phyloP scores from a whole-genome alignment of 2,329 filamentous ascomycete species.

The Zymoseptoria tritici region DNA sequence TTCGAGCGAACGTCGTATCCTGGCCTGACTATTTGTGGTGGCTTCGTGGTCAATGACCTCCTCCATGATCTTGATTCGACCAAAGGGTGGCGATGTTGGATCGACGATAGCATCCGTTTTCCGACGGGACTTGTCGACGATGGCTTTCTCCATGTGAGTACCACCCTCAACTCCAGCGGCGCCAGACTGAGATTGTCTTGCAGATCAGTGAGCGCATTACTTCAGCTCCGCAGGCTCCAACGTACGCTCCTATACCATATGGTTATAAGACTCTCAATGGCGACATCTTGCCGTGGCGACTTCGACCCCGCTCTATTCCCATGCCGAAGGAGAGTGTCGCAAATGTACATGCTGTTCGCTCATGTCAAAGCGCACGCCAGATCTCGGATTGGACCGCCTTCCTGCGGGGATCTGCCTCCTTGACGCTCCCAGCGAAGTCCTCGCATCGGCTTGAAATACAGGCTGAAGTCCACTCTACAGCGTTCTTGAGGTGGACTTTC shows the following conservation, averaged over 20 bases:
- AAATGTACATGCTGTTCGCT: background rate
- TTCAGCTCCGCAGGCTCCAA: background rate
- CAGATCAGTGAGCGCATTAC: background rate
- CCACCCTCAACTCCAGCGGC: no score
- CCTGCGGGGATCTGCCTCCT: background rate
- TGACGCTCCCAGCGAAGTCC: background rate
- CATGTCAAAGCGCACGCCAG: background rate
- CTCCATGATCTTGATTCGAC: conserved; percentile 3
- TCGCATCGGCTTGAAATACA: background rate
- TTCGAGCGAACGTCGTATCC: conserved; percentile 26
- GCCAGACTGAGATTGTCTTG: background rate
- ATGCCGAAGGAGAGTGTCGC: conserved; percentile 26
- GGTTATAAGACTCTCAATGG: conserved; percentile 32
- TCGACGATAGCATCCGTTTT: conserved; percentile 23
- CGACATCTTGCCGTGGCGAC: conserved; percentile 34
- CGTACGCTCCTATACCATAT: conserved; percentile 21
- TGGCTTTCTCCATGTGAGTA: conserved; percentile 36
- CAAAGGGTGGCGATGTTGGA: conserved; percentile 20
- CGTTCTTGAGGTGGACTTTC: background rate
- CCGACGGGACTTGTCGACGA: conserved; percentile 31
- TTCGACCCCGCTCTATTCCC: conserved; percentile 34
- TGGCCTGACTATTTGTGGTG: conserved; percentile 25
- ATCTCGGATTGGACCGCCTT: background rate
- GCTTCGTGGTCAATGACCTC: conserved; percentile 5
- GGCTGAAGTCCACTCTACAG: background rate